These are phyloP conservation scores for Citrus reticulata DNA, from an alignment of 345 rosid species.

Conservation along the genomic window DNA sequence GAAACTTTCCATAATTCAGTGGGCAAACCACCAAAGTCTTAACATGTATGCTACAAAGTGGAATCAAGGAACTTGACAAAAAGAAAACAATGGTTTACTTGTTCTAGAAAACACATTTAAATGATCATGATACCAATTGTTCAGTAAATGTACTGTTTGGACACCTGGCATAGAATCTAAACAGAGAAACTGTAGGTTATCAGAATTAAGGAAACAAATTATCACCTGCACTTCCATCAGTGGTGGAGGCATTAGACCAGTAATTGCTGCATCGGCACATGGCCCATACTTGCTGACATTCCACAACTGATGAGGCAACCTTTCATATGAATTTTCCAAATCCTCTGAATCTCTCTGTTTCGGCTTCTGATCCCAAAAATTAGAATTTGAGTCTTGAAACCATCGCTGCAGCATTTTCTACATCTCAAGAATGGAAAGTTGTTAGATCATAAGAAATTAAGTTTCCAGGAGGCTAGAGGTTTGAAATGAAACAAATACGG, in stretches of 20 bases:
- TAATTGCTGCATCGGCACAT: slow-evolving; percentile 83
- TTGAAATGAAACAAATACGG: not conserved
- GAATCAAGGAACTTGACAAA: not conserved
- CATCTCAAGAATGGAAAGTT: slow-evolving; percentile 9
- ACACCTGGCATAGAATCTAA: not conserved
- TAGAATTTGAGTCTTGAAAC: slow-evolving; percentile 53
- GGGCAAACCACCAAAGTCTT: slow-evolving; percentile 24
- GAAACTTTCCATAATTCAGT: slow-evolving; percentile 29
- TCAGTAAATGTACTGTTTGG: not conserved
- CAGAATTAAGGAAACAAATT: slow-evolving; percentile 2
- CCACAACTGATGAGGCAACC: slow-evolving; percentile 85
- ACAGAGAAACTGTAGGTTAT: not conserved
- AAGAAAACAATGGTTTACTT: not conserved
- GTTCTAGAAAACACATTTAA: not conserved
- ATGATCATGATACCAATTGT: not conserved
- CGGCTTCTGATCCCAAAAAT: slow-evolving; percentile 72
- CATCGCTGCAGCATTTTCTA: slow-evolving; percentile 70
- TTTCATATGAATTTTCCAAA: slow-evolving; percentile 35
- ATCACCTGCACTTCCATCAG: slow-evolving; percentile 83
- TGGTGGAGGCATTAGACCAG: slow-evolving; percentile 94
- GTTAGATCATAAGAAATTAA: slow-evolving; percentile 3
- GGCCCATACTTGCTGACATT: slow-evolving; percentile 74
- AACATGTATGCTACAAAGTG: not conserved
- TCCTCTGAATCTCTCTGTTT: slow-evolving; percentile 41
- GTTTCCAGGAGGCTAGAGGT: not conserved